A percentile compares a stretch with the other conserved stretches of the same genome.
phyloP scores from a whole-genome alignment of 176 grass and related monocot genomes.

The Oryza rufipogon region DNA sequence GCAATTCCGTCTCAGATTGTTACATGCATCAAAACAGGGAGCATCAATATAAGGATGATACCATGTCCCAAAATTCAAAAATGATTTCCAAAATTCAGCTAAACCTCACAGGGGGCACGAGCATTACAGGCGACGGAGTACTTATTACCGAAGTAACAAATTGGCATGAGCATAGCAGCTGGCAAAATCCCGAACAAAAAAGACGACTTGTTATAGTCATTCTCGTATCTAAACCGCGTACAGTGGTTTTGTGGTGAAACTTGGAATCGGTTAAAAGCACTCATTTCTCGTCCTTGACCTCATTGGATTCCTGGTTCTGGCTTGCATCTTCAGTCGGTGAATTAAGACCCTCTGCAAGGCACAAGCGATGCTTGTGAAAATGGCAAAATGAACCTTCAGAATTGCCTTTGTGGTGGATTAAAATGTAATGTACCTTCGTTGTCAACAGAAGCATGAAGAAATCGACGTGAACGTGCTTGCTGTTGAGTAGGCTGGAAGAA shows the following conservation, averaged over 20 bases:
- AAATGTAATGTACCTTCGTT: constrained; percentile 55
- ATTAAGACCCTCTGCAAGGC: constrained; percentile 50
- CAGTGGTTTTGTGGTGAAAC: no score
- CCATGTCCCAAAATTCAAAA: background rate
- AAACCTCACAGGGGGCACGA: no score
- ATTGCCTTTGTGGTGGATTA: background rate
- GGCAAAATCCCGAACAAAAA: background rate
- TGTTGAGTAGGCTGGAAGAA: constrained; percentile 68
- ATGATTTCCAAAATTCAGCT: constrained; percentile 23
- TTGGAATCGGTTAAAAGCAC: background rate
- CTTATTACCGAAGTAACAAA: constrained; percentile 33
- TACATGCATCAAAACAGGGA: constrained; percentile 5
- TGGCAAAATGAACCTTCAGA: background rate
- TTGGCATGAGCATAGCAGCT: background rate
- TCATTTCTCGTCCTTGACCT: constrained; percentile 43
- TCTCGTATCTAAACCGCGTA: no score
- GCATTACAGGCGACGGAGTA: background rate
- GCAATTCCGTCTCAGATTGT: background rate
- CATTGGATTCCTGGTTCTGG: constrained; percentile 36
- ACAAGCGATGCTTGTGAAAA: background rate
- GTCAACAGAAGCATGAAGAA: constrained; percentile 60
- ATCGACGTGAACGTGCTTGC: constrained; percentile 61
- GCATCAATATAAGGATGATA: background rate
- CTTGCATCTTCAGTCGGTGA: constrained; percentile 42
- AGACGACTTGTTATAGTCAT: background rate